Conservation (phyloP, 768 basidiomycete species). For the Serendipita sp. region DNA sequence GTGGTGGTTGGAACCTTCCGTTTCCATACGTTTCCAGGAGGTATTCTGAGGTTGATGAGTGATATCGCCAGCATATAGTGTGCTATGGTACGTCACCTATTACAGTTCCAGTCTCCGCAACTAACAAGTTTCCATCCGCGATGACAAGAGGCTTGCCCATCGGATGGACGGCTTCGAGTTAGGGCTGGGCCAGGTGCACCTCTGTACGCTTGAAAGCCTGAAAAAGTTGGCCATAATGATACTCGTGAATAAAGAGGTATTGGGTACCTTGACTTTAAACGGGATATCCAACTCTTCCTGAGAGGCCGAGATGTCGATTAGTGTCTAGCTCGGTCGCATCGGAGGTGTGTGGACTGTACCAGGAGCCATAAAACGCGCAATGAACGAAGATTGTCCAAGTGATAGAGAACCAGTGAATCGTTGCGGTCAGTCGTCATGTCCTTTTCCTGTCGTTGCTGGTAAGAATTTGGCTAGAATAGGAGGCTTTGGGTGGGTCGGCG, state of each 20-base stretch:
- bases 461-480: no score
- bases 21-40: slow-evolving; percentile 26
- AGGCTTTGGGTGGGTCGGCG: no score
- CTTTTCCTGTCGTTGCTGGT: no score
- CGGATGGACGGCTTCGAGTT: slow-evolving; percentile 25
- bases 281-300: no score
- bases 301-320: neutral
- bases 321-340: neutral
- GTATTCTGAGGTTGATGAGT: slow-evolving; percentile 21
- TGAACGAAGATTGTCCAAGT: slow-evolving; percentile 15
- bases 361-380: slow-evolving; percentile 18
- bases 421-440: no score
- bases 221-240: no score
- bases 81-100: slow-evolving; percentile 19
- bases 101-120: slow-evolving; percentile 32
- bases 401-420: slow-evolving; percentile 5
- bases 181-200: slow-evolving; percentile 12
- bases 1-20: slow-evolving; percentile 10
- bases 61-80: neutral
- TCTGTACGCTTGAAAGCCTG: slow-evolving; percentile 5
- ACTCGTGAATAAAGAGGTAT: no score
- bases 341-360: slow-evolving; percentile 7
- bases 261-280: no score
- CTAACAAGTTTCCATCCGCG: slow-evolving; percentile 27
- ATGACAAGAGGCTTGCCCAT: slow-evolving; percentile 34